Conservation (phyloP, 305 asterid genomes). For the Solanum hybrid region DNA sequence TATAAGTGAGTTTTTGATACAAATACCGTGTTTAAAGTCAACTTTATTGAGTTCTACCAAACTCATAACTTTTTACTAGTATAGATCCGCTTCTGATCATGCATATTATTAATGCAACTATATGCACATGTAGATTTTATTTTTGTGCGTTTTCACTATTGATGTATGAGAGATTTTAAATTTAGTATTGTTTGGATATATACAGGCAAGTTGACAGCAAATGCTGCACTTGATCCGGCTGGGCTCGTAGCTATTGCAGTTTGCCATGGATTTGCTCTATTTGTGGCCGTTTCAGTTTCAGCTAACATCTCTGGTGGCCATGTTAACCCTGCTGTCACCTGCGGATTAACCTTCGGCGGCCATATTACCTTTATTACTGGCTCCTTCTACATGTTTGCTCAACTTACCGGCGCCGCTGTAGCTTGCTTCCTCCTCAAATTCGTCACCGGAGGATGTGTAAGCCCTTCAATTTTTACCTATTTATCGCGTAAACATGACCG, state of each 20-base stretch:
- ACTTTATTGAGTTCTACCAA: not conserved
- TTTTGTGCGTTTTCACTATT: not conserved
- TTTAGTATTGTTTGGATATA: slow-evolving; percentile 5
- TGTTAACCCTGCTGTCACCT: slow-evolving; percentile 88
- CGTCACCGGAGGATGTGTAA: slow-evolving; percentile 72
- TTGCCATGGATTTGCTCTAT: slow-evolving; percentile 66
- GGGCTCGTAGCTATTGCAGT: slow-evolving; percentile 77
- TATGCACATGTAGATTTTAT: not conserved
- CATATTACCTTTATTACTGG: slow-evolving; percentile 81
- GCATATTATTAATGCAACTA: not conserved
- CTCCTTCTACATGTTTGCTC: slow-evolving; percentile 68
- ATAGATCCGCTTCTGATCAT: not conserved
- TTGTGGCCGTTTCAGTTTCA: slow-evolving; percentile 64
- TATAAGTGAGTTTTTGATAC: not conserved
- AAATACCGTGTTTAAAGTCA: not conserved
- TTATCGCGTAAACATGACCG: not conserved
- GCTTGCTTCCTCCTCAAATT: slow-evolving; percentile 53
- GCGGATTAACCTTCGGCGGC: slow-evolving; percentile 72
- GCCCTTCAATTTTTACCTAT: not conserved
- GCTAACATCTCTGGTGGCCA: slow-evolving; percentile 96
- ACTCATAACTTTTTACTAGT: not conserved
- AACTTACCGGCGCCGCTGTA: slow-evolving; percentile 57
- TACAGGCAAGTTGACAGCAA: slow-evolving; percentile 57
- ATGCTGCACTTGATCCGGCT: slow-evolving; percentile 62
- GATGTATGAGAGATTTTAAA: not conserved